Percentiles rank a stretch among this genome's conserved stretches.
These are phyloP conservation scores for Cyclotella kingstonii DNA, from an alignment of 108 stramenopile genomes.

Conservation along the genomic window DNA sequence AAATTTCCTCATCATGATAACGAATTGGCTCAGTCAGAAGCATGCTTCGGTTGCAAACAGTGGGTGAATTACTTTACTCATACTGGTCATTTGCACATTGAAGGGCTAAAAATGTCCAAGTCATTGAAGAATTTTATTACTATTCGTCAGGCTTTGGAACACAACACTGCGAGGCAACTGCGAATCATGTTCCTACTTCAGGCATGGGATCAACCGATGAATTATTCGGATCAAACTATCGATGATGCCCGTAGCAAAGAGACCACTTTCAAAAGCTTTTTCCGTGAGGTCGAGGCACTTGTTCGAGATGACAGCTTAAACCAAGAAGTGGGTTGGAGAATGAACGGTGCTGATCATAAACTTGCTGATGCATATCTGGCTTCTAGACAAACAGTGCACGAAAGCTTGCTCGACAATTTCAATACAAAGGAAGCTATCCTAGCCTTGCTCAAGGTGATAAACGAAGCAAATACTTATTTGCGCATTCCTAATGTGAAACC, in stretches of 20 bases:
- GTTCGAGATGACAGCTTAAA: conserved; percentile 59
- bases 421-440: conserved; percentile 86
- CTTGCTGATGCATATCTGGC: conserved; percentile 52
- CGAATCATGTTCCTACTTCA: conserved; percentile 94
- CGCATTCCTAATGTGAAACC: conserved; percentile 55
- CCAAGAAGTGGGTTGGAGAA: conserved; percentile 62
- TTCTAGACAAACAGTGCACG: conserved; percentile 63
- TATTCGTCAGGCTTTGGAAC: conserved; percentile 85
- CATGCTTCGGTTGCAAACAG: conserved; percentile 69
- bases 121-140: conserved; percentile 96
- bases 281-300: conserved; percentile 89
- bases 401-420: conserved; percentile 90
- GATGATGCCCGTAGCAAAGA: conserved; percentile 90
- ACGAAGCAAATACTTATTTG: conserved; percentile 83
- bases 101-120: conserved; percentile 97
- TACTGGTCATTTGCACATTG: conserved; percentile 93
- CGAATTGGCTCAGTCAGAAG: conserved; percentile 96
- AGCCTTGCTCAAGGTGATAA: conserved; percentile 74
- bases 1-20: conserved; percentile 99
- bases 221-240: conserved; percentile 95
- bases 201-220: conserved; percentile 93
- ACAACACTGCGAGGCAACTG: conserved; percentile 83
- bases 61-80: conserved; percentile 96
- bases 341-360: conserved; percentile 51
- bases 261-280: conserved; percentile 87